Evolutionary conservation across 192 early-diverging fungal species (phyloP), one percentile per base, ranked within the genome.

Genomic region (Coemansia sp.): DNA sequence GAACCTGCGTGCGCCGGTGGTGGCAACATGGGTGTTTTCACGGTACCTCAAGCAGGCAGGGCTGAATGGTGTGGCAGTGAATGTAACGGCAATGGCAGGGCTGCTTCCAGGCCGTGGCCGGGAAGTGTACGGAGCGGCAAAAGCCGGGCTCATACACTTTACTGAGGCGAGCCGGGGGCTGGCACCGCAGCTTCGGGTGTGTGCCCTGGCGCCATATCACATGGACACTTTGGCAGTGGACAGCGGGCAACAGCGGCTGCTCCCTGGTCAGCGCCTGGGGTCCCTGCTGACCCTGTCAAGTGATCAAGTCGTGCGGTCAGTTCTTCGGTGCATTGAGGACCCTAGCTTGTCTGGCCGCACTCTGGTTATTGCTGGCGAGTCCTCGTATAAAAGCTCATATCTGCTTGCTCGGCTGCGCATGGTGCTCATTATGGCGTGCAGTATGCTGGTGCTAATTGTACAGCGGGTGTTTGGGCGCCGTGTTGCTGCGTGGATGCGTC

Each of bases 41-140:
- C 38, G 67, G 44, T 66, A 71, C 15, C 15, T 62, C 1, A 15
- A 31, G 8, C 47, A 40, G 42, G 12, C 49, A 5, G 50, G 26
- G 26, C 49, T 36, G 3, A 5, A 8, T 7, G 76, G 71, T 2
- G 77, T 80, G 1, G 64, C 69, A 0, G 48, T 79, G 7, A 68
- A 79, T 23, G 64, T 79, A 56, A 63, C 76, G 20, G 72, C 76
- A 7, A 60, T 79, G 66, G 76, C 66, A 5, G 76, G 70, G 21
- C 56, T 79, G 48, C 23, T 63, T 60, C 76, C 76, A 4, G 66
- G 67, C 1, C 56, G 38, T n/a, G 76, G 71, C 0, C 70, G 70
- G 40, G 76, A 79, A 17, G 67, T 73, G 1, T 79, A 79, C 38
- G 76, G 76, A 1, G 76, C 76, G 7, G 70, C 70, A 17, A 79